phyloP scores from a whole-genome alignment of 2,329 filamentous ascomycete genomes.

The Pseudogymnoascus sp. region DNA sequence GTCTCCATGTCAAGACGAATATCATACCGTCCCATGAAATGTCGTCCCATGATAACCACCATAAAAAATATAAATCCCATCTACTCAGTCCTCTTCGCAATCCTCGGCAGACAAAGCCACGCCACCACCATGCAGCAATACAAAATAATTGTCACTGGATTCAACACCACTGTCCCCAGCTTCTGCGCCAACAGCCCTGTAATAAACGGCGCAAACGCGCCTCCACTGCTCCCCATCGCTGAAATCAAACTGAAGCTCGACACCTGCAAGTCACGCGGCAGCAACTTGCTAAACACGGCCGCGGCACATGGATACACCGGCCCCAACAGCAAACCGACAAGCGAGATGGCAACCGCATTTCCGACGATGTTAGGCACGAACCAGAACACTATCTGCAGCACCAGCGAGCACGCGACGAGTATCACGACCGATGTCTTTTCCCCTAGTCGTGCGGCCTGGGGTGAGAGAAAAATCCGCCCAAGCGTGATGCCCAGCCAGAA shows the following conservation, averaged over 20 bases:
- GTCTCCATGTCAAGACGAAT: neutral
- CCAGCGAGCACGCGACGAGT: constrained; percentile 50
- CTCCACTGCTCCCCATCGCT: constrained; percentile 61
- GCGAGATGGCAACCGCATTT: constrained; percentile 55
- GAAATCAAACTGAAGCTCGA: constrained; percentile 59
- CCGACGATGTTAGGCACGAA: constrained; percentile 66
- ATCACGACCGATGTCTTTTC: constrained; percentile 61
- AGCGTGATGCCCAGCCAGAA: constrained; percentile 69
- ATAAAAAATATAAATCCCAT: neutral
- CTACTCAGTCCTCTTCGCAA: constrained; percentile 53
- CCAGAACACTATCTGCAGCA: constrained; percentile 73
- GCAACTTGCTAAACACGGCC: constrained; percentile 51
- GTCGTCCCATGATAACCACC: neutral
- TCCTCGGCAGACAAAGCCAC: constrained; percentile 52
- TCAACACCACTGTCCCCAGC: constrained; percentile 38
- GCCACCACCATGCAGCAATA: constrained; percentile 57
- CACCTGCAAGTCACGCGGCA: constrained; percentile 52
- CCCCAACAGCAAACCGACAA: constrained; percentile 68
- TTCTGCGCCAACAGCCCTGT: constrained; percentile 40
- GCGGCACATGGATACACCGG: constrained; percentile 71
- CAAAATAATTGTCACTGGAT: constrained; percentile 54
- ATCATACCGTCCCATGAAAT: neutral
- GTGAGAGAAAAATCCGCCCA: constrained; percentile 63
- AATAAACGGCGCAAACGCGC: constrained; percentile 50
- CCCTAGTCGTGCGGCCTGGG: constrained; percentile 57